These are phyloP conservation scores for Kurtzmaniella natalensis DNA, from an alignment of 1,139 yeast species.

Conservation along the genomic window DNA sequence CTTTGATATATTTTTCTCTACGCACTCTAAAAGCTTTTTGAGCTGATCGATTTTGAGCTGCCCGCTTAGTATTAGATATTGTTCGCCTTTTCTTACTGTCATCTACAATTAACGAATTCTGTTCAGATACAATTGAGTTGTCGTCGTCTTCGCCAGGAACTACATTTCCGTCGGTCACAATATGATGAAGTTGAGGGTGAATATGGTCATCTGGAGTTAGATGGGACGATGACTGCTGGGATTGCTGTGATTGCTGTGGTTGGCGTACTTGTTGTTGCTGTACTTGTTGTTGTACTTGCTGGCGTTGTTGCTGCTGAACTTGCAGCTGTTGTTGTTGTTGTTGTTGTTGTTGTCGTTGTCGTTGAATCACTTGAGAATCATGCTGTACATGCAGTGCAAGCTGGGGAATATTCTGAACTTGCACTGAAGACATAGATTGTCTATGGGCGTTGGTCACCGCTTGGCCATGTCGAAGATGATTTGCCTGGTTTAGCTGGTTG, in stretches of 20 bases:
- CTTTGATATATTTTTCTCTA: constrained; percentile 72
- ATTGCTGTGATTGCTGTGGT: neutral
- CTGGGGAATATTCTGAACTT: constrained; percentile 5
- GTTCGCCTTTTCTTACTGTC: constrained; percentile 22
- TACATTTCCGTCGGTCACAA: neutral
- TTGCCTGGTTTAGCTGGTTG: too few species aligned
- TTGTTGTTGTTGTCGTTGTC: constrained; percentile 11
- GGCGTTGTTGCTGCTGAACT: constrained; percentile 12
- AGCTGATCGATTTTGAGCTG: constrained; percentile 84
- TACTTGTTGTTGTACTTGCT: too few species aligned
- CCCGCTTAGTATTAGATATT: constrained; percentile 68
- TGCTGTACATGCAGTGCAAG: constrained; percentile 14
- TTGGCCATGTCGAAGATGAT: too few species aligned
- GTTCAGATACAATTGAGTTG: too few species aligned
- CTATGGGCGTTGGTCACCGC: constrained; percentile 1
- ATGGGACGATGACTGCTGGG: neutral
- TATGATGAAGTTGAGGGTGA: neutral
- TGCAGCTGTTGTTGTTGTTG: constrained; percentile 12
- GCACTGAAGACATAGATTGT: too few species aligned
- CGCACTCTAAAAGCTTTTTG: constrained; percentile 85
- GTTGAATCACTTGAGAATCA: too few species aligned
- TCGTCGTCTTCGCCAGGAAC: neutral
- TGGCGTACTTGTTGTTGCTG: constrained; percentile 1
- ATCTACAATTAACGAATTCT: neutral
- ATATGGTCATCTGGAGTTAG: neutral